Base-by-base conservation (phyloP, 164 flowering plant genomes). In the Umbilicus rupestris region DNA sequence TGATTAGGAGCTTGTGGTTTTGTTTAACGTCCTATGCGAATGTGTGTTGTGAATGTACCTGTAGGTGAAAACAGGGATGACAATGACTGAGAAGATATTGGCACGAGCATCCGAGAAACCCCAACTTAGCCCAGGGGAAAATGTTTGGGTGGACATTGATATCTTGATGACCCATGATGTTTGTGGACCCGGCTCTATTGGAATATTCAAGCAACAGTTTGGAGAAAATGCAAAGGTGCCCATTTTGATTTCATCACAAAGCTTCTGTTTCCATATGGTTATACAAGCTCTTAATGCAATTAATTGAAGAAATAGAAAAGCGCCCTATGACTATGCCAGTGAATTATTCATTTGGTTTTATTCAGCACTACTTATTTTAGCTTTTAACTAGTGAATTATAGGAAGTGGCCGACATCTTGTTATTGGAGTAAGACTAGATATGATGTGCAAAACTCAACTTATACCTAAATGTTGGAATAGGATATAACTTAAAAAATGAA, bases 141-240 rank as follows among this genome's bases (percentile, higher is more conserved):
- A 95, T 78, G 87, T 87, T 11, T 95, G 99, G 99, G 97, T 90
- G 17, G 82, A 95, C 69, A 86, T 95, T 69, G 97, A 95, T 81
- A 67, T 84, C 50, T 80, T 95, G 86, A 95, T 95, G 99, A 95
- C 99, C 17, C 99, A 95, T 75, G 99, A 95, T 83, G 95, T 95
- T 65, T 88, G 94, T 73, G 99, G 99, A 26, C 97, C 99, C 20
- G 97, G 97, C 62, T 74, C 97, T 10, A 65, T 90, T 64, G 97
- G 92, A 42, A 88, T 92, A 29, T 95, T 95, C 76, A 92, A 95
- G 83, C 86, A 71, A 69, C 97, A 95, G 73, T 95, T 95, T 47
- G 99, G 99, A 12, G 78, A 87, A 69, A 74, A 88, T 71, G 97
- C 99, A 0, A 90, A 92, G 96, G 99, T 95, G 77, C 39, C 57